phyloP scores from a whole-genome alignment of 768 basidiomycete genomes.

The Sistotremastrum suecicum region DNA sequence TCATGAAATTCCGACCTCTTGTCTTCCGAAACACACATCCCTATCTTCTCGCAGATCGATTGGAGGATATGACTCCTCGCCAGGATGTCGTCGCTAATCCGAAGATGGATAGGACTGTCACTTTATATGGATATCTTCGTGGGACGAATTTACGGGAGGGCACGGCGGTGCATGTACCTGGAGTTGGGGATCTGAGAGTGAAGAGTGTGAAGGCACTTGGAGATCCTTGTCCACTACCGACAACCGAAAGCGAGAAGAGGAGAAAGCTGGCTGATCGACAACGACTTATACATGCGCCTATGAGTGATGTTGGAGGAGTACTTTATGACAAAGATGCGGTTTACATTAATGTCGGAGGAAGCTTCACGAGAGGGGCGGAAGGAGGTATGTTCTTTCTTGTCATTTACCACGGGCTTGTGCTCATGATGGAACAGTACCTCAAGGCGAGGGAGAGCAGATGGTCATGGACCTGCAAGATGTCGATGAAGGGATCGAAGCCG shows the following conservation, averaged over 20 bases:
- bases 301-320: slow-evolving; percentile 96
- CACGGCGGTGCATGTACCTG: slow-evolving; percentile 86
- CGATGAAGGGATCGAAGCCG: slow-evolving; percentile 66
- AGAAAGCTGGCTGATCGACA: slow-evolving; percentile 92
- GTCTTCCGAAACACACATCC: slow-evolving; percentile 92
- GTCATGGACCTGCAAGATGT: slow-evolving; percentile 93
- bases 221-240: slow-evolving; percentile 95
- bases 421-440: slow-evolving; percentile 33
- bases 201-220: slow-evolving; percentile 57
- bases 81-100: slow-evolving; percentile 66
- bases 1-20: slow-evolving; percentile 98
- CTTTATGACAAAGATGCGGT: slow-evolving; percentile 98
- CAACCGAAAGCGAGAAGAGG: slow-evolving; percentile 79
- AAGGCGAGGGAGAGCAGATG: slow-evolving; percentile 96
- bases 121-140: slow-evolving; percentile 87
- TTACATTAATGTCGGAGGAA: slow-evolving; percentile 95
- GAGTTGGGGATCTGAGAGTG: slow-evolving; percentile 80
- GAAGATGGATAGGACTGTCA: slow-evolving; percentile 88
- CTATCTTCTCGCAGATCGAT: slow-evolving; percentile 85
- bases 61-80: slow-evolving; percentile 88
- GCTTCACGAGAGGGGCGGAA: slow-evolving; percentile 65
- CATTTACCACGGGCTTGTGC: neutral
- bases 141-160: slow-evolving; percentile 71
- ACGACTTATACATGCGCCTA: slow-evolving; percentile 88
- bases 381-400: slow-evolving; percentile 31